phyloP scores from a whole-genome alignment of 768 basidiomycete genomes.

The Xerocomus brunneocitrinus region DNA sequence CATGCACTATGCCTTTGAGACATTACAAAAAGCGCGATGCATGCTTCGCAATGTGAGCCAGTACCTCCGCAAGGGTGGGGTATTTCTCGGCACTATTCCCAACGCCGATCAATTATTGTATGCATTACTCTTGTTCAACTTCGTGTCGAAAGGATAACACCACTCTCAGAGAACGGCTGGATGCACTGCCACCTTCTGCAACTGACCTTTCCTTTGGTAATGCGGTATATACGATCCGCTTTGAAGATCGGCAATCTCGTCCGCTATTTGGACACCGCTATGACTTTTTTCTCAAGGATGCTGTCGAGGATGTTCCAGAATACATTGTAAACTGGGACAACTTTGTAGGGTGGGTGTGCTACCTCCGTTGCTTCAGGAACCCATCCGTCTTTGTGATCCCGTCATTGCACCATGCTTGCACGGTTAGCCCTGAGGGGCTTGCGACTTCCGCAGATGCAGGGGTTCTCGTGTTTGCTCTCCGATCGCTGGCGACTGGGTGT shows the following conservation, averaged over 20 bases:
- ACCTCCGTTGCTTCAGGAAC: background rate
- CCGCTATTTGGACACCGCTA: conserved; percentile 88
- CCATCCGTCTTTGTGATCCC: background rate
- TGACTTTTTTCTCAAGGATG: conserved; percentile 89
- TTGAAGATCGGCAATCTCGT: conserved; percentile 62
- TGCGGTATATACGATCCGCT: conserved; percentile 82
- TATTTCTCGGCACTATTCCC: conserved; percentile 97
- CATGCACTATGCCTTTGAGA: conserved; percentile 99
- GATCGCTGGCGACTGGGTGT: background rate
- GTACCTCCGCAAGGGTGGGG: conserved; percentile 76
- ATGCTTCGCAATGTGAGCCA: conserved; percentile 90
- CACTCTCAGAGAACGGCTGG: conserved; percentile 60
- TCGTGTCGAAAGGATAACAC: conserved; percentile 12
- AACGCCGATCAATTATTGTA: conserved; percentile 83
- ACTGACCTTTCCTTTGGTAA: conserved; percentile 84
- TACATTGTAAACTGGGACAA: conserved; percentile 96
- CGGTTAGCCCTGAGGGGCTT: background rate
- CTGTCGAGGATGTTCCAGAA: conserved; percentile 96
- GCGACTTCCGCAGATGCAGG: background rate
- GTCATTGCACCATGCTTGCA: background rate
- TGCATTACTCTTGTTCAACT: conserved; percentile 30
- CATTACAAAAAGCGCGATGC: conserved; percentile 74
- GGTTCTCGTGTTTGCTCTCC: background rate
- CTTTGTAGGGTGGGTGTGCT: conserved; percentile 66
- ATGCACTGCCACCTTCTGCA: conserved; percentile 58